A percentile compares a stretch with the other conserved stretches of the same genome.
phyloP scores from a whole-genome alignment of 129 eudicot genomes.

The Flaveria trinervia region DNA sequence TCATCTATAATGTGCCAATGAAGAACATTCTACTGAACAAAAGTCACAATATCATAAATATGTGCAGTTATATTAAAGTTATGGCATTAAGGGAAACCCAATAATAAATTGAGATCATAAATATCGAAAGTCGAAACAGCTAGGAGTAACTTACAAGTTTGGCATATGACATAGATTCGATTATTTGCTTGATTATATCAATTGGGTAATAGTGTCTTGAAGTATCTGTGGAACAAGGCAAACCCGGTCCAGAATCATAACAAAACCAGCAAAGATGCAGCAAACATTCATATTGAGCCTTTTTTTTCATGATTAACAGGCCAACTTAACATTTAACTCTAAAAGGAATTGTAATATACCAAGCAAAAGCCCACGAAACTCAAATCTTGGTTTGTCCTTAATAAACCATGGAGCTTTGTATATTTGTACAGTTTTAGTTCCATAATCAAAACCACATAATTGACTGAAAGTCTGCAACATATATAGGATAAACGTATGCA shows the following conservation, averaged over 20 bases:
- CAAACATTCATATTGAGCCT: neutral
- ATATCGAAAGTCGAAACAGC: conserved; percentile 1
- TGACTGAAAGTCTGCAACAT: conserved; percentile 86
- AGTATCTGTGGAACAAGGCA: conserved; percentile 64
- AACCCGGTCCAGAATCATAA: conserved; percentile 22
- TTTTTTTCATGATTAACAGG: neutral
- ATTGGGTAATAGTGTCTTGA: conserved; percentile 90
- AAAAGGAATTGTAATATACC: conserved; percentile 47
- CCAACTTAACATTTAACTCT: neutral
- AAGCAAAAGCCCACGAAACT: conserved; percentile 88
- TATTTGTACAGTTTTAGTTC: conserved; percentile 69
- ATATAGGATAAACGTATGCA: neutral
- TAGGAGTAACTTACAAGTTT: conserved; percentile 74
- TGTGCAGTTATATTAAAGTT: conserved; percentile 1
- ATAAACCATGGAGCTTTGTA: conserved; percentile 93
- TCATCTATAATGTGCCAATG: conserved; percentile 99
- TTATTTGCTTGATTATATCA: conserved; percentile 78
- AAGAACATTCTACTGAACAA: conserved; percentile 92
- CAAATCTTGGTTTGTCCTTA: conserved; percentile 85
- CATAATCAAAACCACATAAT: conserved; percentile 76
- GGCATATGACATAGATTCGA: conserved; percentile 93
- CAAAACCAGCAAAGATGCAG: conserved; percentile 9
- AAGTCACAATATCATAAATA: conserved; percentile 45
- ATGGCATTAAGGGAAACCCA: neutral
- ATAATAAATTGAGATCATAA: neutral